A percentile compares a stretch with the other conserved stretches of the same genome.
phyloP scores from a whole-genome alignment of 768 basidiomycete species.

The Tephrocybe sp. region DNA sequence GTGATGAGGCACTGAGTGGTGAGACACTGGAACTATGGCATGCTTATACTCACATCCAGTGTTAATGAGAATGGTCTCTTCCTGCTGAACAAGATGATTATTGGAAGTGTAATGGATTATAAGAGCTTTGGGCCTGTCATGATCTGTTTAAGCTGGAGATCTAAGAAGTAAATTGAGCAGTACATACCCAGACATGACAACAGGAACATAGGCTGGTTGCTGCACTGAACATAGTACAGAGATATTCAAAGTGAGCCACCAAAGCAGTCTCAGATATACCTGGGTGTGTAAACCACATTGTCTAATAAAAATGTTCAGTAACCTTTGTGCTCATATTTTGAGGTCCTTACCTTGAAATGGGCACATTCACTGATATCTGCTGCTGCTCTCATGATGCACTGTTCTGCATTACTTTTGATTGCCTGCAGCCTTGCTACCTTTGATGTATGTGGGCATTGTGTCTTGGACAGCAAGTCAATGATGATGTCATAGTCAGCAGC shows the following conservation, averaged over 20 bases:
- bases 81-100: constrained; percentile 68
- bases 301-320: constrained; percentile 46
- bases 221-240: constrained; percentile 79
- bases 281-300: constrained; percentile 70
- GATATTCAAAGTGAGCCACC: constrained; percentile 86
- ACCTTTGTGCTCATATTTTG: not conserved
- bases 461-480: constrained; percentile 51
- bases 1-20: not conserved
- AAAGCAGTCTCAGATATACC: constrained; percentile 42
- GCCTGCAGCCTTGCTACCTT: constrained; percentile 71
- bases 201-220: constrained; percentile 95
- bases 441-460: constrained; percentile 54
- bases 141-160: not conserved
- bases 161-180: not conserved
- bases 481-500: constrained; percentile 58
- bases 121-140: constrained; percentile 73
- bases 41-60: constrained; percentile 93
- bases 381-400: constrained; percentile 76
- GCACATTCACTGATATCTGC: constrained; percentile 87
- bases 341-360: constrained; percentile 72
- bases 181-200: constrained; percentile 88
- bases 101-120: constrained; percentile 96
- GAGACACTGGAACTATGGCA: constrained; percentile 19
- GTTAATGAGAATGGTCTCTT: constrained; percentile 84
- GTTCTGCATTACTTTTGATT: constrained; percentile 81